Evolutionary conservation across 1,139 yeast species (phyloP), one percentile per base, ranked within the genome.

Genomic region (Magnusiomyces tetraspermus): DNA sequence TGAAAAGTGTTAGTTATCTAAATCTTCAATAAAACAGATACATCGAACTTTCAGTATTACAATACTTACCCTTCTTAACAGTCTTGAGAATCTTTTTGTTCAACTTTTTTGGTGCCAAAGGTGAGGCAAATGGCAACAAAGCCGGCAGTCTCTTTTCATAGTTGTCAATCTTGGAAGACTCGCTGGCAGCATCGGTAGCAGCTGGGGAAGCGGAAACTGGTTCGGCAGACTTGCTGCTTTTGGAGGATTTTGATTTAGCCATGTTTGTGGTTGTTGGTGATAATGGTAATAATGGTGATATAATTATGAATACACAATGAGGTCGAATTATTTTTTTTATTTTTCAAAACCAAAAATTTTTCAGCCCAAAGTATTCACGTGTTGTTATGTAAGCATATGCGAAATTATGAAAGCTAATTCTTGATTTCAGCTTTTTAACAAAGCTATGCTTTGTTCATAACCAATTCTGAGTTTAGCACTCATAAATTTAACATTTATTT

Each of bases 41-140:
- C 11, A 28, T 28, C 33, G 33, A 11, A 28, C 6, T 28, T 28
- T 11, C 33, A 6, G 33, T 28, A 6, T n/a, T 8, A 6, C n/a
- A 10, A 51, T 48, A 53, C 56, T 2, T 48, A 59, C 61, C 72
- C 71, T 88, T 90, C 78, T 92, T 94, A 59, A 94, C 95, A 47
- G 96, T 87, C 75, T 94, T 94, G 66, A 94, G 79, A 38, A 92
- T 83, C 73, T 92, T 92, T 74, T 94, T 94, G 77, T 92, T 94
- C 69, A 90, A 75, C 72, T 94, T 94, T 75, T 94, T 94, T 50
- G 96, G 83, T 22, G 98, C 99, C 65, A 94, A 77, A 57, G 99
- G 99, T 65, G 82, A 76, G 53, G 98, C 97, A 70, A 94, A 92
- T 56, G 96, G 85, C 64, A 92, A 77, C 54, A 86, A 81, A 24